Evolutionary conservation across 352 stramenopile species (phyloP).

Genomic region (Phytophthora cactorum): DNA sequence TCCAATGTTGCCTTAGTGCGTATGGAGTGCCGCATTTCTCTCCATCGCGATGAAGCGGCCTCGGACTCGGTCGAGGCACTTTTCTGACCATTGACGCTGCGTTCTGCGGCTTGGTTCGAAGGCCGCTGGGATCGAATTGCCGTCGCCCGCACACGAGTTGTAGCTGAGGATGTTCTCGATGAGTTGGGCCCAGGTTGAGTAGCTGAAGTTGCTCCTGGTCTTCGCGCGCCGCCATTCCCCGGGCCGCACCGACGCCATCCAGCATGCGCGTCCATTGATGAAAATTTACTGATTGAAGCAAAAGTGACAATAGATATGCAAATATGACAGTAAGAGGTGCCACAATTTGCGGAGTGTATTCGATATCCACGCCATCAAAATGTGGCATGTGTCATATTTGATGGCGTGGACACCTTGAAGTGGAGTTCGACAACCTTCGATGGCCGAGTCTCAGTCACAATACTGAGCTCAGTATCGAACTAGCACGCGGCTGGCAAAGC

Average conservation of each 20-base stretch:
- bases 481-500: slow-evolving; percentile 4
- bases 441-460: too few species aligned
- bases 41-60: slow-evolving; percentile 58
- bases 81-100: slow-evolving; percentile 8
- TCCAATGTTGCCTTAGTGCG: slow-evolving; percentile 62
- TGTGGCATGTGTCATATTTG: slow-evolving; percentile 5
- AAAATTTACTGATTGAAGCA: slow-evolving; percentile 3
- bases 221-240: slow-evolving; percentile 3
- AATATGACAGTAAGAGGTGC: background rate
- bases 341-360: too few species aligned
- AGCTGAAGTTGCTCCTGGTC: slow-evolving; percentile 16
- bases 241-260: slow-evolving; percentile 19
- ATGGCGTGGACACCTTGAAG: slow-evolving; percentile 16
- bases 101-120: slow-evolving; percentile 27
- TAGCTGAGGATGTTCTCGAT: slow-evolving; percentile 13
- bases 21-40: slow-evolving; percentile 70
- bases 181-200: slow-evolving; percentile 1
- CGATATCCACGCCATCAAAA: background rate
- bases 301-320: slow-evolving; percentile 14
- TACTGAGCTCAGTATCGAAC: slow-evolving; percentile 17
- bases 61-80: slow-evolving; percentile 4
- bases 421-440: background rate
- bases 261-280: slow-evolving; percentile 23
- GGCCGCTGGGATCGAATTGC: background rate
- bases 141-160: slow-evolving; percentile 1